Evolutionary conservation across 2,329 filamentous ascomycete species (phyloP).

Genomic region (Botrytis byssoidea): DNA sequence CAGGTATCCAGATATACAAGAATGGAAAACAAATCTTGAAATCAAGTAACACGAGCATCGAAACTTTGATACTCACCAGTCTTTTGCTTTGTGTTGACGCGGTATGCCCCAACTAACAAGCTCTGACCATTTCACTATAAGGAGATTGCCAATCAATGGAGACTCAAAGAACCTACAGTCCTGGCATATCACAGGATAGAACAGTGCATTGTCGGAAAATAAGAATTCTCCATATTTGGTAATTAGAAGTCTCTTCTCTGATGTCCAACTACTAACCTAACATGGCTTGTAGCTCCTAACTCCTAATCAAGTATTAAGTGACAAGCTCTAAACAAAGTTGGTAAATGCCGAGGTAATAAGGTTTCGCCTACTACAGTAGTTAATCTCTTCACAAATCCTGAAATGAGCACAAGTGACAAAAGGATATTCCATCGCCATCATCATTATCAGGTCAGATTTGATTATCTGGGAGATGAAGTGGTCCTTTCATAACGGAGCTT

Average conservation of each 20-base stretch:
- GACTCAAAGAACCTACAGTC: conserved; percentile 3
- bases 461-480: conserved; percentile 26
- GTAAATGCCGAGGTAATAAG: background rate
- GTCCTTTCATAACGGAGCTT: conserved; percentile 31
- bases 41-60: conserved; percentile 7
- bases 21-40: conserved; percentile 9
- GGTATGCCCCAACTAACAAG: background rate
- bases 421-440: conserved; percentile 11
- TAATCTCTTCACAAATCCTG: conserved; percentile 11
- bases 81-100: background rate
- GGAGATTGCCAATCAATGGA: conserved; percentile 8
- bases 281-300: background rate
- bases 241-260: conserved; percentile 2
- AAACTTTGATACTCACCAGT: background rate
- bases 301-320: background rate
- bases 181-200: background rate
- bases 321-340: background rate
- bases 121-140: conserved; percentile 5
- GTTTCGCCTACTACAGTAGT: conserved; percentile 4
- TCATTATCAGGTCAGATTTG: conserved; percentile 15
- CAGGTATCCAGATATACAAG: conserved; percentile 3
- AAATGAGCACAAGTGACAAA: conserved; percentile 6
- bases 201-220: conserved; percentile 2
- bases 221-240: conserved; percentile 6
- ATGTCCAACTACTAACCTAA: background rate